Base-by-base conservation (phyloP, 495 filamentous ascomycete species). In the Xylaria cubensis region DNA sequence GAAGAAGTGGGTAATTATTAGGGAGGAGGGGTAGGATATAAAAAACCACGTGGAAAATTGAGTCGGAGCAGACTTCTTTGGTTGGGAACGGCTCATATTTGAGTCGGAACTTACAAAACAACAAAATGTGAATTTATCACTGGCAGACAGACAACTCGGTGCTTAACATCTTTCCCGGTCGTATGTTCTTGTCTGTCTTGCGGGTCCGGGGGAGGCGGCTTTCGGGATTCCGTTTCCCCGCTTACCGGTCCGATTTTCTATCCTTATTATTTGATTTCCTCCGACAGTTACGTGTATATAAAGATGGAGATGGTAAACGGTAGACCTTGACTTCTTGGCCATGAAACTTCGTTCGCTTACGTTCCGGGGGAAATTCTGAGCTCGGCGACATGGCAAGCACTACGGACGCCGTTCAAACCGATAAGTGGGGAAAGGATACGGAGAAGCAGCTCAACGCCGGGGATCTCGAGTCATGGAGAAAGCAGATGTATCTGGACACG, bases 361-460 rank as follows among this genome's bases (percentile, higher is more conserved):
- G 2, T 17, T 42, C 4, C 24, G 24, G 19, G 1, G n/a, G 2
- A 44, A 29, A 44, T 64, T 9, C 21, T 24, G 1, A 4, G 39
- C 6, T 12, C 4, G 1, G 9, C 5, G n/a, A 32, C n/a, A 69
- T 69, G 67, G 51, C 55, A 56, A 69, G 53, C 55, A 9, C 36
- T 8, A 26, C 51, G 29, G 26, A 24, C 48, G 6, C 21, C 53
- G 53, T 46, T 24, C 10, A 15, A n/a, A 10, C 36, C 13, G 53
- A 69, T 13, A 61, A 61, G 26, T 69, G 67, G 67, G 67, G 67
- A 17, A 55, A 19, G 42, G 67, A 58, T 10, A 51, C 36, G 21
- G 67, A 69, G 41, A 58, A 61, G 67, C 34, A 69, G 12, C 32
- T 69, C n/a, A 39, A 51, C 42, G 53, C 53, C 12, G 19, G 17